A percentile compares a stretch with the other conserved stretches of the same genome.
phyloP scores from a whole-genome alignment of 345 rosid genomes.

The Pseudoturritis turrita region DNA sequence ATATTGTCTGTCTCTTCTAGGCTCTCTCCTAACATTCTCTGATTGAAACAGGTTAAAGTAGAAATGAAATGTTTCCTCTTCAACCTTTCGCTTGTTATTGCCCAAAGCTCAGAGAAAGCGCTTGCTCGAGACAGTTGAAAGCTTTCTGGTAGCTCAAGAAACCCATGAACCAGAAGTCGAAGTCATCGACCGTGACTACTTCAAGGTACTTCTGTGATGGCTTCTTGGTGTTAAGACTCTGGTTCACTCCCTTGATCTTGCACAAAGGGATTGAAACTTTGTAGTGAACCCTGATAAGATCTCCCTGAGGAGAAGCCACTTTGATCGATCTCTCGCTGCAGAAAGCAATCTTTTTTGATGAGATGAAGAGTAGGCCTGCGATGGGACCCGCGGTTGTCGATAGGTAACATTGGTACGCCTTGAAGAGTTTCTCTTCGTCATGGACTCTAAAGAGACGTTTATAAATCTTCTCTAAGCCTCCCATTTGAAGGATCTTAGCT shows the following conservation, averaged over 20 bases:
- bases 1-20: conserved; percentile 6
- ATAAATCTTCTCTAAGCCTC: conserved; percentile 43
- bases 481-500: conserved; percentile 40
- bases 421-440: conserved; percentile 48
- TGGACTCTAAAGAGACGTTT: conserved; percentile 36
- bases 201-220: conserved; percentile 74
- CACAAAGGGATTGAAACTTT: conserved; percentile 59
- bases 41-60: conserved; percentile 19
- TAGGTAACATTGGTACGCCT: conserved; percentile 50
- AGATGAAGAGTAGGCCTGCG: conserved; percentile 49
- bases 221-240: conserved; percentile 47
- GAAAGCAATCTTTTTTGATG: conserved; percentile 37
- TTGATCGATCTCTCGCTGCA: conserved; percentile 43
- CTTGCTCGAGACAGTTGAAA: conserved; percentile 49
- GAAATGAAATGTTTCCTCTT: conserved; percentile 26
- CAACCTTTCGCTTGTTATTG: conserved; percentile 4
- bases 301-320: conserved; percentile 42
- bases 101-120: conserved; percentile 32
- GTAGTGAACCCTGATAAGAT: conserved; percentile 38
- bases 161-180: conserved; percentile 95
- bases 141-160: conserved; percentile 69
- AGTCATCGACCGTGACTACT: conserved; percentile 57
- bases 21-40: conserved; percentile 22
- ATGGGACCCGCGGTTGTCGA: conserved; percentile 61
- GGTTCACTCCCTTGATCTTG: conserved; percentile 49